A percentile compares a stretch with the other conserved stretches of the same genome.
These are phyloP conservation scores for Starmera caribaea DNA, from an alignment of 805 yeast species.

Conservation along the genomic window DNA sequence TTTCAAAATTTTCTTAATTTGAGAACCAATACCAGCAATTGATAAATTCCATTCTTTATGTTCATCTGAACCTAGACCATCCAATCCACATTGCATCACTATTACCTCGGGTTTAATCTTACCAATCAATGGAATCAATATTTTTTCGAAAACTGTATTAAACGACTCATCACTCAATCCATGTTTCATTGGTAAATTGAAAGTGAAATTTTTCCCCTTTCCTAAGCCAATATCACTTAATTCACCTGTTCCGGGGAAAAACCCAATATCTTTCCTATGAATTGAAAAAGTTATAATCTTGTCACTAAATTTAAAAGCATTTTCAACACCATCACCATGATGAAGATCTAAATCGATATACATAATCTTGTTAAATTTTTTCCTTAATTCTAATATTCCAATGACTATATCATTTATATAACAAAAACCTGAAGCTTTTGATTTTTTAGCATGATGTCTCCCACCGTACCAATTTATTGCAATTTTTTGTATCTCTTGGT, in stretches of 20 bases:
- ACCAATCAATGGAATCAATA: constrained; percentile 33
- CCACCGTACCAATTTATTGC: constrained; percentile 77
- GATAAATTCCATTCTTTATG: constrained; percentile 64
- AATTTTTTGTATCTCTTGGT: constrained; percentile 19
- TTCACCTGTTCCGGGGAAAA: constrained; percentile 66
- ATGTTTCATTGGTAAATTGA: constrained; percentile 47
- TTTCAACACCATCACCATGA: constrained; percentile 75
- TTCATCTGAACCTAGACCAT: constrained; percentile 60
- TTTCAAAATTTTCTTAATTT: constrained; percentile 21
- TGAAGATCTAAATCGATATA: constrained; percentile 70
- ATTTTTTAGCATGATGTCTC: constrained; percentile 53
- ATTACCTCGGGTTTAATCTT: constrained; percentile 38
- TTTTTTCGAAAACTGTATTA: constrained; percentile 24
- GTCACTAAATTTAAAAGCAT: constrained; percentile 46
- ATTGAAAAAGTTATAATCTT: constrained; percentile 53
- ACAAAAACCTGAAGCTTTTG: constrained; percentile 60
- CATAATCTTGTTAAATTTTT: constrained; percentile 34
- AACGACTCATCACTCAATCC: constrained; percentile 45
- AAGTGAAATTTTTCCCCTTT: constrained; percentile 25
- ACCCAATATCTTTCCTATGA: constrained; percentile 57
- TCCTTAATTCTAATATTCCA: constrained; percentile 41
- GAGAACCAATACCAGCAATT: constrained; percentile 34
- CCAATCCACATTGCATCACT: constrained; percentile 65
- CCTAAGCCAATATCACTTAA: constrained; percentile 27
- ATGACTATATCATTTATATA: constrained; percentile 62